Percentiles rank a stretch among this genome's conserved stretches.
Conservation (phyloP, 176 grass and related monocot genomes). For the sorghum (Sorghum bicolor) region DNA sequence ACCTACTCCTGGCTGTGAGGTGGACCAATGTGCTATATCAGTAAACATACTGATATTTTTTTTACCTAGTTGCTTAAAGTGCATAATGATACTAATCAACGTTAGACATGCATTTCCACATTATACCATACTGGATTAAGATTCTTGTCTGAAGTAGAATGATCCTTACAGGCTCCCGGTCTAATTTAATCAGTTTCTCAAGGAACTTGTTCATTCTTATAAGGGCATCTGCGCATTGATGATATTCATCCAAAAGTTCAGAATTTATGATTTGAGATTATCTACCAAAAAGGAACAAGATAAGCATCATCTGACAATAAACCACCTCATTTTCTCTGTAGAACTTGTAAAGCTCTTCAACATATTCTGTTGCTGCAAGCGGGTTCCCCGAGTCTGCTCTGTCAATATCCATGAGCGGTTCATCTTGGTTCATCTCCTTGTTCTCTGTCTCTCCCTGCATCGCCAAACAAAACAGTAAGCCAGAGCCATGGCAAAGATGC, state of each 20-base stretch:
- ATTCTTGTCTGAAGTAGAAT: neutral
- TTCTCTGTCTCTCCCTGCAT: constrained; percentile 38
- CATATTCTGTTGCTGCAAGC: constrained; percentile 64
- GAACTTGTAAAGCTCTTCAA: constrained; percentile 66
- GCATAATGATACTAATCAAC: neutral
- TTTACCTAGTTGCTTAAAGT: neutral
- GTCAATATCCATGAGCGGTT: constrained; percentile 63
- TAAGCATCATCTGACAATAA: neutral
- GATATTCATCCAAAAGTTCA: neutral
- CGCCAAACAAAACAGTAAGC: constrained; percentile 23
- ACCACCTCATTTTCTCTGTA: constrained; percentile 78
- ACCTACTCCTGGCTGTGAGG: neutral
- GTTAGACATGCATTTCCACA: neutral
- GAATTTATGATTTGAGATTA: neutral
- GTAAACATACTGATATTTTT: neutral
- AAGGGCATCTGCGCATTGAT: neutral
- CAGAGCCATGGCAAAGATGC: neutral
- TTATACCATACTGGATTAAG: neutral
- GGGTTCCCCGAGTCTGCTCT: constrained; percentile 52
- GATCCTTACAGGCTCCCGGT: constrained; percentile 3
- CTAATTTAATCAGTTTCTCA: constrained; percentile 6
- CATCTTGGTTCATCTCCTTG: constrained; percentile 43
- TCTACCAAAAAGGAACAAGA: neutral
- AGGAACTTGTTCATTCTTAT: neutral
- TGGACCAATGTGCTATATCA: neutral